Base-by-base conservation (phyloP, 2,329 filamentous ascomycete genomes). In the Colletotrichum endophyticum region DNA sequence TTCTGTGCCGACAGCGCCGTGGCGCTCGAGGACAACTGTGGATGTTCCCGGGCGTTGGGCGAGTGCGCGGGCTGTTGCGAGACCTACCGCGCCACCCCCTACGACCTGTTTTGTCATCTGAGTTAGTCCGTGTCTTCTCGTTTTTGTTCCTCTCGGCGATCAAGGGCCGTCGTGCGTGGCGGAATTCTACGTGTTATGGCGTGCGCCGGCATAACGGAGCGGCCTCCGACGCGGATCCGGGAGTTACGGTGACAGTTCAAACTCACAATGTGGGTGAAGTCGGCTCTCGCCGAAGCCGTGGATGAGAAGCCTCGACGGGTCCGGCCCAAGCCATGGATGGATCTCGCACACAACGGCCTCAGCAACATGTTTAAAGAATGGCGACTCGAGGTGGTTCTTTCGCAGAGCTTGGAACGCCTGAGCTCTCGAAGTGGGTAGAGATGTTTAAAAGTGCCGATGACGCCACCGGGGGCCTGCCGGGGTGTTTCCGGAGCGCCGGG, bases 21-120 rank as follows among this genome's bases (percentile, higher is more conserved):
- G 95, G 30, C 94, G 92, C 85, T 98, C 96, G 3, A 98, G 92
- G 70, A 98, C 88, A 15, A 98, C 89, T 0, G 95, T 96, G 3
- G 91, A 92, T 8, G 90, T 89, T 25, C 89, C 87, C 36, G 92
- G 88, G 75, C 89, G 87, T 30, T 92, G 91, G 70, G 95, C 92
- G 28, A 98, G 90, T 78, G 93, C 90, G 6, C 94, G 91, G 7
- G 95, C 95, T 72, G 96, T 91, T 11, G 96, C 94, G 3, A 98
- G 91, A 13, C 96, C 96, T 44, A 98, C 93, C 0, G 95, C 90
- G 78, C 91, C 91, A 79, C 88, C 91, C 79, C 91, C 91, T 71
- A 92, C 88, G 39, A 92, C 87, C 87, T 91, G 77, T 22, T 53
- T 53, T 53, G n/a, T 53, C 44, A 53, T 53, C 6, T 25, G 11